Conservation (phyloP, 1,284 basidiomycete genomes). For the Fomes fomentarius region DNA sequence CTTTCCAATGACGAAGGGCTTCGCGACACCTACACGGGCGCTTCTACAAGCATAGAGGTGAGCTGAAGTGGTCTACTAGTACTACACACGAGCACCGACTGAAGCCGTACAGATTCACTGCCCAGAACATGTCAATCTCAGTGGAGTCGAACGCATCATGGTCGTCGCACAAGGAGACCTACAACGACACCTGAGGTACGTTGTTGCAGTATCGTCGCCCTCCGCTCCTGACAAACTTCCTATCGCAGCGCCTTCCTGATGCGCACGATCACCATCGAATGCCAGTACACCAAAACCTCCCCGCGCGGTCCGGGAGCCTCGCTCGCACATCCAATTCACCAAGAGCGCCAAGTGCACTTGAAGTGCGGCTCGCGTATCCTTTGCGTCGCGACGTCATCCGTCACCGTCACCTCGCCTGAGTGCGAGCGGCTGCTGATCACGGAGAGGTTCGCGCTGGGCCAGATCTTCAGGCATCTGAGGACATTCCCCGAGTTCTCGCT, state of each 20-base stretch:
- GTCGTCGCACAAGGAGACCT: constrained; percentile 68
- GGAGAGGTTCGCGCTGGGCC: constrained; percentile 71
- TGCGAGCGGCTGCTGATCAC: constrained; percentile 63
- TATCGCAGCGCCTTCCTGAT: constrained; percentile 62
- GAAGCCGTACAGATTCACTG: constrained; percentile 45
- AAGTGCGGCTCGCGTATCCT: constrained; percentile 56
- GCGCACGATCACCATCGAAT: constrained; percentile 56
- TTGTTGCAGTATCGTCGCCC: background rate
- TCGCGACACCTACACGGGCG: constrained; percentile 31
- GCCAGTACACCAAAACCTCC: constrained; percentile 55
- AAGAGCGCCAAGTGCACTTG: constrained; percentile 66
- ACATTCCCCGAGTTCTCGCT: constrained; percentile 60
- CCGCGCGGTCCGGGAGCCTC: constrained; percentile 45
- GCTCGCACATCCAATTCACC: constrained; percentile 52
- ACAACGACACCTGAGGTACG: constrained; percentile 64
- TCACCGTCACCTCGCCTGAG: constrained; percentile 55
- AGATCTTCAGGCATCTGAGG: constrained; percentile 61
- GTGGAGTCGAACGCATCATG: constrained; percentile 66
- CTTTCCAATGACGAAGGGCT: background rate
- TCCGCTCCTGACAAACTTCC: background rate
- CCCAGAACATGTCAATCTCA: constrained; percentile 46
- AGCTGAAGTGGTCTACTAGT: background rate
- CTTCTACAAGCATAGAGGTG: constrained; percentile 34
- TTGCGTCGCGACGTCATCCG: constrained; percentile 64
- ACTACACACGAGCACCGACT: background rate